A percentile compares a stretch with the other conserved stretches of the same genome.
phyloP scores from a whole-genome alignment of 768 basidiomycete genomes.

The Naganishia randhawae region DNA sequence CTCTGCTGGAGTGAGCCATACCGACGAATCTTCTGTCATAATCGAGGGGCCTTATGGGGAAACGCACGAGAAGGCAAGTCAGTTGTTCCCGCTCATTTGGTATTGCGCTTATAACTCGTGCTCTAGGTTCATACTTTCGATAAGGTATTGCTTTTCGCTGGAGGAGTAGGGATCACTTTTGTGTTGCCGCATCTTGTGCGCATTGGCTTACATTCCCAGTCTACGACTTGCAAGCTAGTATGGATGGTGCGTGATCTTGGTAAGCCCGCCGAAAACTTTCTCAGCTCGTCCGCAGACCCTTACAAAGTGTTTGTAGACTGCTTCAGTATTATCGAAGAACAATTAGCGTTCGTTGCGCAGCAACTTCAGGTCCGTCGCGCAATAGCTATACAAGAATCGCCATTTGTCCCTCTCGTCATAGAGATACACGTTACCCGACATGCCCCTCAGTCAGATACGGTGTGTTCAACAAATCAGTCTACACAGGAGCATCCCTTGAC shows the following conservation, averaged over 20 bases:
- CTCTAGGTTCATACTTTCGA: slow-evolving; percentile 1
- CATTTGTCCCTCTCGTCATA: neutral
- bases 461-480: neutral
- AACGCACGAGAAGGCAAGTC: neutral
- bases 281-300: neutral
- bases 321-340: slow-evolving; percentile 6
- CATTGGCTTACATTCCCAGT: neutral
- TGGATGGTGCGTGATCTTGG: slow-evolving; percentile 19
- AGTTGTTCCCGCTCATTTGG: neutral
- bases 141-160: neutral
- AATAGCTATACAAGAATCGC: no score
- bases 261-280: neutral
- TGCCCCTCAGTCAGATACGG: neutral
- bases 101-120: no score
- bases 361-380: neutral
- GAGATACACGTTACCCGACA: slow-evolving; percentile 6
- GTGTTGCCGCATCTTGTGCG: slow-evolving; percentile 12
- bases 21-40: neutral
- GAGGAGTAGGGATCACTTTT: slow-evolving; percentile 4
- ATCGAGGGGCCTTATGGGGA: slow-evolving; percentile 15
- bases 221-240: slow-evolving; percentile 9
- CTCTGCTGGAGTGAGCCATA: neutral
- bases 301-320: neutral
- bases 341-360: neutral
- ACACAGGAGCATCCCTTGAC: no score